Evolutionary conservation across 306 rosid species (phyloP).

Genomic region (Cucumis cinereus): DNA sequence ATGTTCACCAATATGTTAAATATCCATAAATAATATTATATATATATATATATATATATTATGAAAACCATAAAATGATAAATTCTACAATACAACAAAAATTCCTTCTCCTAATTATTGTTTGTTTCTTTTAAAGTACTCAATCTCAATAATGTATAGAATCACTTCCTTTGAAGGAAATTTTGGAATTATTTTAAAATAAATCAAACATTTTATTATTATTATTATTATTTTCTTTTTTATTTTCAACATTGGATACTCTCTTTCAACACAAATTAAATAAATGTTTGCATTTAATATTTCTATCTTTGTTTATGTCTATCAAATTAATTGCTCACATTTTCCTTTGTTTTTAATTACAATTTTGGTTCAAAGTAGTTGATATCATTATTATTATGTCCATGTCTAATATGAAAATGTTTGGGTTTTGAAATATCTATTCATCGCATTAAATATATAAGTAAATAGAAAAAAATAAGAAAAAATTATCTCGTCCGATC

Average conservation of each 20-base stretch:
- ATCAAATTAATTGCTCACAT: not conserved
- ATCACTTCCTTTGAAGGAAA: not conserved
- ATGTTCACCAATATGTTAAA: no score
- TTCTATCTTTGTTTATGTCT: not conserved
- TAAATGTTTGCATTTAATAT: conserved; percentile 4
- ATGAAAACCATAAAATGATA: not conserved
- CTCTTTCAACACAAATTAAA: not conserved
- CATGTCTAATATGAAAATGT: not conserved
- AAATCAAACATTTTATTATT: not conserved
- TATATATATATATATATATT: no score
- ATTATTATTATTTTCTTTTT: not conserved
- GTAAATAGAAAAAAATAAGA: no score
- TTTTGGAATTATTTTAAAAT: not conserved
- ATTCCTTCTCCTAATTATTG: conserved; percentile 1
- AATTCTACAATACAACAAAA: not conserved
- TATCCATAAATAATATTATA: no score
- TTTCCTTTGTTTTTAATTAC: not conserved
- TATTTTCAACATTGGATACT: not conserved
- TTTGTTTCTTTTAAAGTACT: not conserved
- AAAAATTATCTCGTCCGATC: no score
- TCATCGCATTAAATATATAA: no score
- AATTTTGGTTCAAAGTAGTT: not conserved
- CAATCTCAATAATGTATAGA: not conserved
- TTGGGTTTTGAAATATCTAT: not conserved
- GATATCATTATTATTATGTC: not conserved